Evolutionary conservation across 2,329 filamentous ascomycete species (phyloP), one percentile per base, ranked within the genome.

Genomic region (Verticillium isaacii): DNA sequence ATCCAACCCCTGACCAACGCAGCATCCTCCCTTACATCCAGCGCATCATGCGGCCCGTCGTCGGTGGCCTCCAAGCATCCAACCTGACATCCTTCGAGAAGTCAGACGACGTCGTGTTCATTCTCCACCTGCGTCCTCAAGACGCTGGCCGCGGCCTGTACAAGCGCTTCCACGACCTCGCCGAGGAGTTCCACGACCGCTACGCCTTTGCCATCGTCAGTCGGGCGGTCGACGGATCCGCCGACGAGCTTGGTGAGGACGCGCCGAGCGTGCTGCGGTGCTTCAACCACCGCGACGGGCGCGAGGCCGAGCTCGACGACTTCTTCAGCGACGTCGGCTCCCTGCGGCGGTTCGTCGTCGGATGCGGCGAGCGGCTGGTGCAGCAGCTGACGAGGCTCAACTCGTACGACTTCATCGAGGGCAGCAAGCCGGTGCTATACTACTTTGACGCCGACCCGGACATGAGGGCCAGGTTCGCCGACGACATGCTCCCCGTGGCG

Each of bases 341-440:
- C 0, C 61, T 82, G 1, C 68, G 76, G 23, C 65, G 63, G 0
- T 75, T 81, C n/a, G 61, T 82, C 11, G 66, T 71, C 32, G 65
- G 60, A 0, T 82, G 79, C 50, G 68, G 75, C 0, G 64, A 65
- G 9, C 75, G 77, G 0, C 57, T 79, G 15, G 76, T 83, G 6
- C 75, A 74, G 0, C 76, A 80, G 60, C 72, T 83, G 58, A 80
- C 76, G 1, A 69, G 78, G 23, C 70, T 73, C 29, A 82, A 75
- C 56, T 80, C 82, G 64, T 62, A 78, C 61, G 71, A 74, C 25
- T 75, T 54, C 32, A 36, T 32, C 15, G 58, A 59, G 58, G 56
- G 36, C 17, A 41, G 11, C 29, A 8, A n/a, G 14, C 41, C 58
- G 3, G 56, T 65, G 17, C 58, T 77, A 9, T 75, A 75, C 62